A percentile compares a stretch with the other conserved stretches of the same genome.
Conservation (phyloP, 805 yeast species). For the Limtongia smithiae region DNA sequence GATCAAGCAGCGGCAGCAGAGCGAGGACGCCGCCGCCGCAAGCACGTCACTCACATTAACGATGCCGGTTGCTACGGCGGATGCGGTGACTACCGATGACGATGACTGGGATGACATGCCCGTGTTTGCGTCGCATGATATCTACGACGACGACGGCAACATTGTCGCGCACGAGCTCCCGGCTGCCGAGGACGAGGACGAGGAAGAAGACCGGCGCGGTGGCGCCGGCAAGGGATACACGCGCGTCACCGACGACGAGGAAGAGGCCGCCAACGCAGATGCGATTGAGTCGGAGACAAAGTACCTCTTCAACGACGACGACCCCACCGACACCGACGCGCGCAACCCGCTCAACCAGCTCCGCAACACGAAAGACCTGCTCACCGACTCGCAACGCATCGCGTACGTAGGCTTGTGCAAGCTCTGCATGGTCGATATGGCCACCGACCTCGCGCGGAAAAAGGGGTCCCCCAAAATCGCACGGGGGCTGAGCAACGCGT, state of each 20-base stretch:
- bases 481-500: conserved; percentile 59
- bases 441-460: conserved; percentile 65
- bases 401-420: conserved; percentile 88
- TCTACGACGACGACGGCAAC: conserved; percentile 70
- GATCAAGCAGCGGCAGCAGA: conserved; percentile 1
- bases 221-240: conserved; percentile 73
- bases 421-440: conserved; percentile 73
- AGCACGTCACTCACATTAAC: not conserved
- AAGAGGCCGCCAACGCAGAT: conserved; percentile 63
- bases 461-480: conserved; percentile 51
- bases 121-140: conserved; percentile 68
- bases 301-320: conserved; percentile 47
- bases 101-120: conserved; percentile 83
- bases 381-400: conserved; percentile 78
- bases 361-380: conserved; percentile 72
- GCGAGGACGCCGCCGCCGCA: not conserved
- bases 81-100: conserved; percentile 30
- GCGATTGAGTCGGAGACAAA: conserved; percentile 54
- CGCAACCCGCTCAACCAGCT: conserved; percentile 60
- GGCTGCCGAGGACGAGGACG: conserved; percentile 29
- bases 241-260: conserved; percentile 81
- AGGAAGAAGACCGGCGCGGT: conserved; percentile 35
- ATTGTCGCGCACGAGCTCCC: conserved; percentile 34
- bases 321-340: conserved; percentile 33
- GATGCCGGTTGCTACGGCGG: not conserved